Base-by-base conservation (phyloP, 257 asterid species). In the Penstemon newberryi region DNA sequence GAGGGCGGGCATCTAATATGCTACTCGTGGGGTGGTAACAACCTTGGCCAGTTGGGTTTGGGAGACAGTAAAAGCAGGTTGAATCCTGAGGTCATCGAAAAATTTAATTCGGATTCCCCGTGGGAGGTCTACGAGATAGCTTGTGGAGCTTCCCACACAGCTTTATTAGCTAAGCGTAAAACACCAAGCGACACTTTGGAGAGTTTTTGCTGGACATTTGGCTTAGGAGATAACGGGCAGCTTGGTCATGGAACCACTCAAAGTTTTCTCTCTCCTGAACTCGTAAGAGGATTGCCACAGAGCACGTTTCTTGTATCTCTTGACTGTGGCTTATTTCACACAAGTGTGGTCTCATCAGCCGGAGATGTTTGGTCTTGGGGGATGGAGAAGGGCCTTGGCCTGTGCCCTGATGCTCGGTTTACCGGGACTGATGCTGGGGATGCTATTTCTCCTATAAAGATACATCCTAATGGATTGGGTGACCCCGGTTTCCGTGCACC, bases 341-440 rank as follows among this genome's bases (percentile, higher is more conserved):
- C 97, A 25, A 87, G 97, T 37, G 82, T 83, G 12, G 92, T 84
- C 61, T 85, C 97, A 0, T 89, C 98, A 49, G 83, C 80, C 37
- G 97, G 96, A 33, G 91, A 89, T 45, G 87, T 89, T 37, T 92
- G 96, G 97, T 89, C 95, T 41, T 92, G 98, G 97, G 98, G 98
- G 58, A 92, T 92, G 98, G 95, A 87, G 81, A 87, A 83, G 74
- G 98, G 98, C 64, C 86, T 89, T 33, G 97, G 98, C 51, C 72
- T 92, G 54, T 89, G 96, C 66, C 97, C 98, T 6, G 95, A 86
- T 73, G 88, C 95, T 66, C 82, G 89, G 77, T 88, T 83, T 72
- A 73, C 74, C 4, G 88, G 92, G 76, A n/a, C 66, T 13, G 96
- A 84, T 58, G 50, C 95, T 0, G 97, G 98, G 45, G 98, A 92